Evolutionary conservation across 768 basidiomycete genomes (phyloP), one percentile per base, ranked within the genome.

Genomic region (Suillus tomentosus): DNA sequence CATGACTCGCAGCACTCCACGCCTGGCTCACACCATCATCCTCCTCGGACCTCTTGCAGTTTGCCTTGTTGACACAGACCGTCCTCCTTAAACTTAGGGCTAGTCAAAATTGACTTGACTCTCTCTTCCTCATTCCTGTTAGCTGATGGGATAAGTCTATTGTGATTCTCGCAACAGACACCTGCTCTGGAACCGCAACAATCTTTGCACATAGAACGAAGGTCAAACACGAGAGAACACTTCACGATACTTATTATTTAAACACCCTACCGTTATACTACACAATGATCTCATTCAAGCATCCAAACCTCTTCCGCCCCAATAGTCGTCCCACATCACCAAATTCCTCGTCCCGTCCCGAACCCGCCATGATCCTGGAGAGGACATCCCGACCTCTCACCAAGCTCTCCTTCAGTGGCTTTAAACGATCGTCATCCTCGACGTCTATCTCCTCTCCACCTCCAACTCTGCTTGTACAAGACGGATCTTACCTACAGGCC

Each of bases 71-170:
- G 87, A 87, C 84, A 86, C 85, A 61, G 90, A 93, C 82, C 81
- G 87, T 68, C 91, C 91, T 73, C 91, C 91, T 83, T 93, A 89
- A 85, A 78, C 91, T 83, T 93, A 89, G 85, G 78, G 76, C 77
- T 72, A 39, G 43, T 50, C 55, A 27, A 50, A 65, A 66, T 63
- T 65, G 64, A 66, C 66, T 60, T 70, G 27, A 53, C 40, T 66
- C 50, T 42, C 27, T 43, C 55, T 53, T 45, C 48, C 63, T 67
- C 57, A 61, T 57, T 51, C 57, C 61, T 39, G 27, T 51, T 55
- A 45, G 66, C 74, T 70, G 57, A 82, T 81, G 83, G 83, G 81
- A 84, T 83, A 81, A 77, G 62, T 73, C 60, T 67, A 60, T 67
- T 67, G 48, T 66, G 43, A 62, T 61, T 66, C 61, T 71, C 70